phyloP scores from a whole-genome alignment of 805 yeast genomes.

The Vanderwaltozyma tropicalis region DNA sequence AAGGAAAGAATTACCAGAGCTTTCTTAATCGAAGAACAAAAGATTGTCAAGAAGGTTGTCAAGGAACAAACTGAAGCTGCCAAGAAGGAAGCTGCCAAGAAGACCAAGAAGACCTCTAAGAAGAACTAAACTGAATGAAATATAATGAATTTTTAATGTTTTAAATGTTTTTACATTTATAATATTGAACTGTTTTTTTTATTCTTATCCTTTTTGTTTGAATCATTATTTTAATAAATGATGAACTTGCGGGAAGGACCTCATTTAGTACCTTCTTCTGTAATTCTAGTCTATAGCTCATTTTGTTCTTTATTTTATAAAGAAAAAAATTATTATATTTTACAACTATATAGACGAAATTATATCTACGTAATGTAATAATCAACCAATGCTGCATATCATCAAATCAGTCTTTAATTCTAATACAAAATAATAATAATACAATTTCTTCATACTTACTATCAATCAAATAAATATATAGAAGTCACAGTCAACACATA shows the following conservation, averaged over 20 bases:
- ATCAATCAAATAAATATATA: too few species aligned
- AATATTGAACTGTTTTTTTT: too few species aligned
- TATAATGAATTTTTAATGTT: too few species aligned
- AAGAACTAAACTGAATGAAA: neutral
- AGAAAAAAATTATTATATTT: too few species aligned
- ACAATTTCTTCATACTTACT: too few species aligned
- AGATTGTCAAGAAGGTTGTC: constrained; percentile 98
- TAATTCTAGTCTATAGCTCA: neutral
- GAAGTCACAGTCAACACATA: too few species aligned
- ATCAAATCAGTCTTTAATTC: too few species aligned
- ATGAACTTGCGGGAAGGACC: too few species aligned
- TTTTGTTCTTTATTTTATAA: neutral
- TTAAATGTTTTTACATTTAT: too few species aligned
- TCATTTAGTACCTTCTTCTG: neutral
- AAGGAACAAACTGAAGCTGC: constrained; percentile 92
- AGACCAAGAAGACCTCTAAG: constrained; percentile 16
- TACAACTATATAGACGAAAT: neutral
- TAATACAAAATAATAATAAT: too few species aligned
- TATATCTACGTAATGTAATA: neutral
- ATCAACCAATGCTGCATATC: neutral
- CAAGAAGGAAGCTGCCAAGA: constrained; percentile 44
- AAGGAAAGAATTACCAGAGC: constrained; percentile 99
- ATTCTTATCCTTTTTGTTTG: too few species aligned
- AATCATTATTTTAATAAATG: too few species aligned
- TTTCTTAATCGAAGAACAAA: constrained; percentile 99